A percentile compares a stretch with the other conserved stretches of the same genome.
These are phyloP conservation scores for Parathielavia appendiculata DNA, from an alignment of 495 filamentous ascomycete genomes.

Conservation along the genomic window DNA sequence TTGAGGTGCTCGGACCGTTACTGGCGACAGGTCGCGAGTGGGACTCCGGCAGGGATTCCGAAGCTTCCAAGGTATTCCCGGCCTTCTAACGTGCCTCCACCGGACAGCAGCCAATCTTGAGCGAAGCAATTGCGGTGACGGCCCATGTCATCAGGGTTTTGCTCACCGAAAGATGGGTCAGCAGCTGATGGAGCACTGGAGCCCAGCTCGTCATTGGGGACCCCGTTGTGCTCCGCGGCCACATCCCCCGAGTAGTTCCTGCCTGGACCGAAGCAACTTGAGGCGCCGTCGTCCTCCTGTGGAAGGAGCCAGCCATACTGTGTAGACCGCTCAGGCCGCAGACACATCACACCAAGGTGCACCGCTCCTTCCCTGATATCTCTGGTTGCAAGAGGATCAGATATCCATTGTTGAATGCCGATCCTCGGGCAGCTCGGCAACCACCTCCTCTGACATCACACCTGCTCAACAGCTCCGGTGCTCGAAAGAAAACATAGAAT, in stretches of 20 bases:
- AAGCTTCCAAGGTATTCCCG: slow-evolving; percentile 3
- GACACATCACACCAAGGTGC: too few relatives aligned
- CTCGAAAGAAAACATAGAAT: neutral
- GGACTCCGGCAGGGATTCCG: slow-evolving; percentile 9
- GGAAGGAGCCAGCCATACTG: too few relatives aligned
- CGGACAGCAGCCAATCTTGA: slow-evolving; percentile 14
- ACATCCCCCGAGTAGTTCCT: slow-evolving; percentile 1
- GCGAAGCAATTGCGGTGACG: slow-evolving; percentile 11
- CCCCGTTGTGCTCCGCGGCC: neutral
- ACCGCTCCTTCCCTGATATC: too few relatives aligned
- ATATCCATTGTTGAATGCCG: too few relatives aligned
- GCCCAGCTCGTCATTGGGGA: slow-evolving; percentile 11
- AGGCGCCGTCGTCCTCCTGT: too few relatives aligned
- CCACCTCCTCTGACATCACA: too few relatives aligned
- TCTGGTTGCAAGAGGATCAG: too few relatives aligned
- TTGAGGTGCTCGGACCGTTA: slow-evolving; percentile 27
- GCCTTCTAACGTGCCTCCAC: slow-evolving; percentile 20
- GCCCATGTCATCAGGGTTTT: slow-evolving; percentile 20
- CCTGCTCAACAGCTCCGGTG: too few relatives aligned
- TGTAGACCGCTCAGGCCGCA: too few relatives aligned
- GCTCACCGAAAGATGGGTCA: slow-evolving; percentile 10
- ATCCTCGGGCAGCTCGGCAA: too few relatives aligned
- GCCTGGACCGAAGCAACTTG: neutral
- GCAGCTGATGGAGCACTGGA: slow-evolving; percentile 6
- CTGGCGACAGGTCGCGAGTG: slow-evolving; percentile 20